Conservation (phyloP, 441 rosid species). For the Pelargonium cotyledonis region DNA sequence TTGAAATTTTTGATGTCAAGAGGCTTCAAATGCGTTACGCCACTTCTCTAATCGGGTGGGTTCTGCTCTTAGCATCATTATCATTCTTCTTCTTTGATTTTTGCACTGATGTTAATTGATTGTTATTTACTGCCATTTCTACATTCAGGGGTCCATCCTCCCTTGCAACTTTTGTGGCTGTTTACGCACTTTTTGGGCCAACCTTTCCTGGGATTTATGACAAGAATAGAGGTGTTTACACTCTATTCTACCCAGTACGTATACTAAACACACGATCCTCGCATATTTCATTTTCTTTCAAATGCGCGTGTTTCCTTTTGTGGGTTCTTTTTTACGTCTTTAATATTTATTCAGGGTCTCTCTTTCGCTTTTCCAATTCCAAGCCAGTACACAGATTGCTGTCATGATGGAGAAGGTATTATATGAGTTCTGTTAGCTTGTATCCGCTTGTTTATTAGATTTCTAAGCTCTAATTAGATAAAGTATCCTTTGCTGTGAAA, state of each 20-base stretch:
- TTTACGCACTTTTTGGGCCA: constrained; percentile 86
- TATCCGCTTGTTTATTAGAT: constrained; percentile 5
- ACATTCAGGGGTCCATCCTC: constrained; percentile 67
- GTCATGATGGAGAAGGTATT: constrained; percentile 75
- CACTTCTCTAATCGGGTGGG: constrained; percentile 78
- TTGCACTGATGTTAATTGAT: not conserved
- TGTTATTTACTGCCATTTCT: constrained; percentile 18
- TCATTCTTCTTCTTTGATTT: not conserved
- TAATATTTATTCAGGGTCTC: constrained; percentile 48
- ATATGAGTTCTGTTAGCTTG: constrained; percentile 5
- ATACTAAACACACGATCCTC: constrained; percentile 3
- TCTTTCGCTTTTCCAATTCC: constrained; percentile 97
- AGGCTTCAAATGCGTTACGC: constrained; percentile 95
- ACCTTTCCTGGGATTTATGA: constrained; percentile 93
- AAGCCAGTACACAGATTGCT: constrained; percentile 73
- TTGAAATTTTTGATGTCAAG: constrained; percentile 81
- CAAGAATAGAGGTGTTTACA: constrained; percentile 78
- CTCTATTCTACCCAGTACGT: constrained; percentile 84
- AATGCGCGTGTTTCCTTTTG: not conserved
- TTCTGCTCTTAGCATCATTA: not conserved
- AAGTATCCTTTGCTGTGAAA: constrained; percentile 24
- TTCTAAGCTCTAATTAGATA: constrained; percentile 16
- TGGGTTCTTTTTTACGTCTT: constrained; percentile 10
- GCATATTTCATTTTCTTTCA: constrained; percentile 1
- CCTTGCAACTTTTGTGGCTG: constrained; percentile 88